Base-by-base conservation (phyloP, 345 rosid species). In the Brassica cretica region DNA sequence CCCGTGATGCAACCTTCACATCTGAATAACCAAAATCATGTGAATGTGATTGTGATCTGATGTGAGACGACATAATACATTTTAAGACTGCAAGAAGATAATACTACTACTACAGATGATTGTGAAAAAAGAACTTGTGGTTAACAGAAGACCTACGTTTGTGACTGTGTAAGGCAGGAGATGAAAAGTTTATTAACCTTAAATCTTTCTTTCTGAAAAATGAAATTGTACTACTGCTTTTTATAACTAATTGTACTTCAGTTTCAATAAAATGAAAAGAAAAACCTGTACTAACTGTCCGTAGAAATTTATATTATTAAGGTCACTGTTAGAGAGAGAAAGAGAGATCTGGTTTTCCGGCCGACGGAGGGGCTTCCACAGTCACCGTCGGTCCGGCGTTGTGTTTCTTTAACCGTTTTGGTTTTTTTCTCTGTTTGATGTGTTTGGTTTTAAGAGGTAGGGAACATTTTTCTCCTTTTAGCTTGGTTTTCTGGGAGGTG, bases 171-270 rank as follows among this genome's bases (percentile, higher is more conserved):
- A 37, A 37, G 30, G 55, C 16, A 66, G 16, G 37, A 65, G 15
- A 53, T 49, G 53, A 12, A 66, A 74, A 74, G 56, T 35, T 55
- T 8, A 37, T 25, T 8, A 30, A 64, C 35, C 24, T 64, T 30
- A n/a, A 6, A 61, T 29, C 16, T 19, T 30, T 5, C 37, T 65
- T n/a, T 8, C n/a, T 67, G 33, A 70, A 63, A 63, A 70, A 49
- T 2, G 4, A 35, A 51, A 10, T 33, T 51, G 71, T 70, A 77
- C 70, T 51, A 0, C 56, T 49, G n/a, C 18, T 35, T 32, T 11
- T 14, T 14, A 0, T 66, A 14, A 68, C 37, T 68, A 70, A 24
- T 33, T 77, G 71, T 70, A 70, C 65, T 35, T 1, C 29, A 10
- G 10, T 35, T 33, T 24, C 19, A 25, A 51, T 35, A 56, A 51